These are phyloP conservation scores for Penicillium sp. DNA, from an alignment of 2,329 filamentous ascomycete species.

Conservation along the genomic window DNA sequence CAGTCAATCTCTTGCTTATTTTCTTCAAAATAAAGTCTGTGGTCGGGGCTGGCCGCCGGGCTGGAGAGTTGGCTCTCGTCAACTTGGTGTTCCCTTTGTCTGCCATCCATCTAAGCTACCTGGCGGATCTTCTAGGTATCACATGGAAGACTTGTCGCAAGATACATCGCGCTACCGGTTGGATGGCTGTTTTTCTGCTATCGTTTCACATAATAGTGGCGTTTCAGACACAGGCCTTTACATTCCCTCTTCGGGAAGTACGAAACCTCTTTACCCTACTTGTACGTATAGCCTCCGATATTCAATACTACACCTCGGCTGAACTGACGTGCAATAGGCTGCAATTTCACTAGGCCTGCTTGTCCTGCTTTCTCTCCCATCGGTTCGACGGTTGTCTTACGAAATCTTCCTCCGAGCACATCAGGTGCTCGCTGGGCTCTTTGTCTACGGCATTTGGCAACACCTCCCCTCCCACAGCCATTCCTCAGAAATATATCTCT, in stretches of 20 bases:
- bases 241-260: conserved; percentile 3
- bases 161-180: conserved; percentile 8
- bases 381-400: conserved; percentile 18
- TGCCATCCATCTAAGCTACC: conserved; percentile 7
- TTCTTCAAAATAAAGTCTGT: conserved; percentile 5
- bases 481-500: conserved; percentile 1
- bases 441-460: conserved; percentile 1
- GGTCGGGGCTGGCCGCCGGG: conserved; percentile 5
- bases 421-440: not conserved
- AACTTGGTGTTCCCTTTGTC: conserved; percentile 7
- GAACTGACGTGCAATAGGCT: conserved; percentile 4
- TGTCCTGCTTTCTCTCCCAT: conserved; percentile 15
- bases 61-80: conserved; percentile 7
- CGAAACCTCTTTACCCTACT: conserved; percentile 6
- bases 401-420: conserved; percentile 13
- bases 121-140: conserved; percentile 9
- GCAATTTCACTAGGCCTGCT: conserved; percentile 3
- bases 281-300: conserved; percentile 5
- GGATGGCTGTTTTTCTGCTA: conserved; percentile 6
- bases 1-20: conserved; percentile 6
- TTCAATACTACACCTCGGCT: conserved; percentile 1
- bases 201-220: conserved; percentile 6
- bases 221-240: conserved; percentile 4
- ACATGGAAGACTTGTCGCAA: conserved; percentile 5
- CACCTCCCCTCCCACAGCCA: not conserved